Base-by-base conservation (phyloP, 768 basidiomycete species). In the Kwoniella dejecticola region DNA sequence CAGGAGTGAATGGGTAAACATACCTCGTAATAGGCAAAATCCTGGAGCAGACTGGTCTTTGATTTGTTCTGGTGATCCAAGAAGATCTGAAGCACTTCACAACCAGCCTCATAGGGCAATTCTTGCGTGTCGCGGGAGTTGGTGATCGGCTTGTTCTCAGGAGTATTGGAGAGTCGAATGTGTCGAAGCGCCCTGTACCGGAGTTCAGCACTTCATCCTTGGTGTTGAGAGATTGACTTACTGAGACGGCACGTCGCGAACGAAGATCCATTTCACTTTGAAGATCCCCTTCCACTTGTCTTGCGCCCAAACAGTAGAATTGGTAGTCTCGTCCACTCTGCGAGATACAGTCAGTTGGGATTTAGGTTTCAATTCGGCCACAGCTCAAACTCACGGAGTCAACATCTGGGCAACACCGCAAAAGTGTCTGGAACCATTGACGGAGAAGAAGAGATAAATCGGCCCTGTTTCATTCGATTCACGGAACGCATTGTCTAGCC, bases 211-310 rank as follows among this genome's bases (percentile, higher is more conserved):
- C 17, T 30, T 11, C 27, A 23, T 26, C 21, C 17, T n/a, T 45
- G 8, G 17, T 19, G n/a, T 30, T 8, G 41, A 1, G 12, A 66
- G 59, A 15, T 54, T 54, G 33, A 75, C 76, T 63, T 45, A 77
- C 75, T 63, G 62, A 7, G 76, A 73, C 2, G 78, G 76, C 11
- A 80, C 92, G 75, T 97, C 95, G 59, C 92, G 87, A 58, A 99
- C 93, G 76, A 92, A 98, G 65, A 98, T 87, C 96, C 96, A 98
- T 58, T 88, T 85, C 24, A 99, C 91, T 81, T 94, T 95, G 83
- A 99, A 96, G 53, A 98, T 91, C 23, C 96, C 96, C 79, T 99
- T 98, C 96, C 96, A 99, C 78, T 99, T 99, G 80, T 98, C 94
- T 31, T 94, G 94, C 0, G 94, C 94, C 96, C 96, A 99, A 19